Evolutionary conservation across 2,329 filamentous ascomycete species (phyloP).

Genomic region (Alternaria postmessia): DNA sequence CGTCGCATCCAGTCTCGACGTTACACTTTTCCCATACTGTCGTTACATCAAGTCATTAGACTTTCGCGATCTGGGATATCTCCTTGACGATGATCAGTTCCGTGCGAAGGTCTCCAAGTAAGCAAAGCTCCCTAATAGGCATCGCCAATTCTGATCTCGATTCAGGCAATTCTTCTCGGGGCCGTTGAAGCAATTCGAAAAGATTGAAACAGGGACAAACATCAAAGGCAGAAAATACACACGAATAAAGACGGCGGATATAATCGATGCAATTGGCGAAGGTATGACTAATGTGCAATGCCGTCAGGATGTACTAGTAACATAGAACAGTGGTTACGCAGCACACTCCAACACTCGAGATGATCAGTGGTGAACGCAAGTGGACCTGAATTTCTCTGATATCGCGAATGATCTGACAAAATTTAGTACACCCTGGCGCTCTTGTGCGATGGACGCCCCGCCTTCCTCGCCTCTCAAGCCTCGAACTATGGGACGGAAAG

Average conservation of each 20-base stretch:
- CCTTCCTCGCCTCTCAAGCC: conserved; percentile 64
- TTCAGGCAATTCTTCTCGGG: conserved; percentile 61
- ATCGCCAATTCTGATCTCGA: conserved; percentile 12
- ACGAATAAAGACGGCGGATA: conserved; percentile 52
- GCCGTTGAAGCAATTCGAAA: conserved; percentile 56
- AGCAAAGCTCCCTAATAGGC: conserved; percentile 31
- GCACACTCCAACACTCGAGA: conserved; percentile 64
- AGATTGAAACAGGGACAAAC: conserved; percentile 27
- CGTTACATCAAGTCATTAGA: conserved; percentile 71
- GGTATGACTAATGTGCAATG: conserved; percentile 38
- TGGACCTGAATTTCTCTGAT: neutral
- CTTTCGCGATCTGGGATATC: conserved; percentile 66
- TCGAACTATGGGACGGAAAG: conserved; percentile 69
- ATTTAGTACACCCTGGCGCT: conserved; percentile 58
- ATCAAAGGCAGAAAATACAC: conserved; percentile 41
- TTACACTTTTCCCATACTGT: conserved; percentile 73
- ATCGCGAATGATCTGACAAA: conserved; percentile 14
- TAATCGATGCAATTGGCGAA: conserved; percentile 60
- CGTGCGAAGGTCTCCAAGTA: conserved; percentile 65
- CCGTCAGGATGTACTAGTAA: conserved; percentile 21
- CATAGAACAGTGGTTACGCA: conserved; percentile 52
- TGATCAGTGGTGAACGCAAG: conserved; percentile 63
- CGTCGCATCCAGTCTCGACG: conserved; percentile 68
- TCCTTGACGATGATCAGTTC: conserved; percentile 68
- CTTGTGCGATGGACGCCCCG: conserved; percentile 67